phyloP scores from a whole-genome alignment of 257 asterid species.

The Forsythia suspensa region DNA sequence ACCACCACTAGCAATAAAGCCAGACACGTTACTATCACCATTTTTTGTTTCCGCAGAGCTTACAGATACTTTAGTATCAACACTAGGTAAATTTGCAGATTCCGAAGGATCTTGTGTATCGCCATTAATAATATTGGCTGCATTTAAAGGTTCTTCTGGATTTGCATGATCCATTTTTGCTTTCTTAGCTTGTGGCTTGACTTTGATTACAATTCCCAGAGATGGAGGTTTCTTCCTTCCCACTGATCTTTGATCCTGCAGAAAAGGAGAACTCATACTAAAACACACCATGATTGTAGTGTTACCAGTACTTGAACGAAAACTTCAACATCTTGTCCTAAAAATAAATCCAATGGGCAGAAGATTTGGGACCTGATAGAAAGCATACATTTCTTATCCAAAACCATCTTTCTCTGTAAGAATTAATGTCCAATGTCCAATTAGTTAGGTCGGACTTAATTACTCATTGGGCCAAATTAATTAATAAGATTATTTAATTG shows the following conservation, averaged over 20 bases:
- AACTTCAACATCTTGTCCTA: neutral
- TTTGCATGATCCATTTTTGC: constrained; percentile 45
- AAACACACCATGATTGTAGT: neutral
- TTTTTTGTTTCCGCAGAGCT: neutral
- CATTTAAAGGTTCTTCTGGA: constrained; percentile 25
- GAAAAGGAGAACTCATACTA: neutral
- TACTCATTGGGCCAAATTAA: too few relatives aligned
- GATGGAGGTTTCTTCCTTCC: constrained; percentile 52
- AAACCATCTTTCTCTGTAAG: neutral
- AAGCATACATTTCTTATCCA: neutral
- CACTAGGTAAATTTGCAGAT: neutral
- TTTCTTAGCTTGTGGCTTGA: constrained; percentile 80
- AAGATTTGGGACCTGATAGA: neutral
- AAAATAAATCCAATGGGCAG: neutral
- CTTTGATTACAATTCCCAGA: constrained; percentile 63
- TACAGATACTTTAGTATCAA: constrained; percentile 10
- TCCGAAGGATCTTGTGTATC: constrained; percentile 20
- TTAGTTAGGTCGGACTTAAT: too few relatives aligned
- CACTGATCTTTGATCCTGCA: constrained; percentile 47
- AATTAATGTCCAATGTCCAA: too few relatives aligned
- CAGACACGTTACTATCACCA: constrained; percentile 11
- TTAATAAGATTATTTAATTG: too few relatives aligned
- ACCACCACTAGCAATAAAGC: constrained; percentile 30
- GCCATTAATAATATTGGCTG: constrained; percentile 2
- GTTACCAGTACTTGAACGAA: neutral